Base-by-base conservation (phyloP, 129 eudicot genomes). In the Lactuca saligna region DNA sequence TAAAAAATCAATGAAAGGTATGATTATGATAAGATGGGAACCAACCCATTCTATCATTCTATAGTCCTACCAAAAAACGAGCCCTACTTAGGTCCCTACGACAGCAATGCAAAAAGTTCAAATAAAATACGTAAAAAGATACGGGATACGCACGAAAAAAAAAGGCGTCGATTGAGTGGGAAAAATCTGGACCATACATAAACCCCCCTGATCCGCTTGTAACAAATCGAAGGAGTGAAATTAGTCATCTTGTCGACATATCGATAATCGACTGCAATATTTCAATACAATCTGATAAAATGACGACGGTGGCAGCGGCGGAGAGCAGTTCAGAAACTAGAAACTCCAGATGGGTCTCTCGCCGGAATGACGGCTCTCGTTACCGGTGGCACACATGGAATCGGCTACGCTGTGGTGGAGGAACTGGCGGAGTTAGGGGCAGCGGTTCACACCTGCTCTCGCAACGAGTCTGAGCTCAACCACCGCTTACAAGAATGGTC, bases 381-480 rank as follows among this genome's bases (percentile, higher is more conserved):
- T 73, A 88, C 95, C 59, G 95, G 95, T 25, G 95, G 95, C 76
- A 87, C 95, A 29, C 87, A 87, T n/a, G 95, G 95, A 37, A 88
- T 88, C 31, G 95, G 95, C 83, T 85, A 81, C 17, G 91, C 91
- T 3, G 77, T 84, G 48, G 97, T 90, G 66, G 97, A 90, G 76
- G 97, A 90, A 65, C 51, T 90, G 55, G 82, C 88, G 17, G 81
- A 75, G 74, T 55, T 87, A 46, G 95, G 97, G 42, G 95, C 91
- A 7, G 33, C 76, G 25, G 82, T 90, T 5, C 78, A 87, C 81
- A 81, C 89, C 15, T 90, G 97, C 70, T 82, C 97, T 10, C 79
- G 95, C 33, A 85, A 82, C 34, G 91, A 85, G 54, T 63, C 38
- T 7, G 87, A 87, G 68, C 85, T 90, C 17, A 85, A 82, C 33